Evolutionary conservation across 2,329 filamentous ascomycete species (phyloP), one percentile per base, ranked within the genome.

Genomic region (Magnaporthales sp.): DNA sequence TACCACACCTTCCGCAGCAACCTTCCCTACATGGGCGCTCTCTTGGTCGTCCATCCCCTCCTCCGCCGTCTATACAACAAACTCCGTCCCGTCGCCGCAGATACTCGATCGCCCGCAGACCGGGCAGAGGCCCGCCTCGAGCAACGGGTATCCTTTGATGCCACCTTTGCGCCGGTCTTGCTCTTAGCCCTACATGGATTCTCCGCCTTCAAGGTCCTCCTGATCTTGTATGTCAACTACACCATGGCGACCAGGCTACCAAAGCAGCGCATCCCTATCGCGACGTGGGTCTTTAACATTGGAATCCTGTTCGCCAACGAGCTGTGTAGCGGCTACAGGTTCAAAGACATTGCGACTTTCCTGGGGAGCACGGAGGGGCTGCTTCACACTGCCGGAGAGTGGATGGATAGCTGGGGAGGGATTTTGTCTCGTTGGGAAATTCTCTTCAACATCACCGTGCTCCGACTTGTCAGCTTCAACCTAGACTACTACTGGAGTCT

Each of bases 381-480:
- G 13, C 56, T 66, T 13, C 29, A 61, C 24, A 46, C 31, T 24
- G 10, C 56, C 27, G 64, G 88, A 8, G 80, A 81, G 60, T 91
- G 86, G 80, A 80, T 98, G 19, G 95, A 99, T 77, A 82, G 84
- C 65, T 89, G 90, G 70, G 88, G 92, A 8, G 95, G 95, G 0
- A 80, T 99, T n/a, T 88, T 96, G 75, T 83, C 89, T 0, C 86
- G 94, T 68, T 99, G 95, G 95, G 92, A 98, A 76, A 89, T 99
- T n/a, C 84, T 97, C 5, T 99, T 99, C 83, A 99, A 99, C 74
- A 87, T 99, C 69, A 97, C 94, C 3, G 89, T 98, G 29, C 80
- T 99, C 67, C 89, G 95, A 5, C 82, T 98, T 63, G 93, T 99
- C 72, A 97, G 94, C 76, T 99, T 97, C 84, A 98, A 98, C 76